Percentiles rank a stretch among this genome's conserved stretches.
Evolutionary conservation across 2,329 filamentous ascomycete genomes (phyloP).

Genomic region (Fonsecaea multimorphosa): DNA sequence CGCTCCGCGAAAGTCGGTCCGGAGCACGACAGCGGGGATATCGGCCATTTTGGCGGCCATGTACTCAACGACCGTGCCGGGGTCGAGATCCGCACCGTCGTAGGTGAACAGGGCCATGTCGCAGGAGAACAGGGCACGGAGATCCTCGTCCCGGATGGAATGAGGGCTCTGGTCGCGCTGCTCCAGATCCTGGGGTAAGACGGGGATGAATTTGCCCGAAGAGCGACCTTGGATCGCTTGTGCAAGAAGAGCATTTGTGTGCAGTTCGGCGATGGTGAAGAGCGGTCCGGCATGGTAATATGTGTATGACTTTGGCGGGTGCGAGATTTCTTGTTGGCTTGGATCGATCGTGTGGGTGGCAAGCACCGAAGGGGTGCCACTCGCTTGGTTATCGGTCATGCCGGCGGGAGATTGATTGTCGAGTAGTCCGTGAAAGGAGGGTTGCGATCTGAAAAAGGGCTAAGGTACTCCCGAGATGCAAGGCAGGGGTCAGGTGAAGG

Average conservation of each 20-base stretch:
- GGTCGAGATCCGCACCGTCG: constrained; percentile 39
- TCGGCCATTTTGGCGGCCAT: constrained; percentile 40
- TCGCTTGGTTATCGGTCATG: background rate
- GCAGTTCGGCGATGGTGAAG: constrained; percentile 40
- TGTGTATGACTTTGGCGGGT: constrained; percentile 34
- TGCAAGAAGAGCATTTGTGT: constrained; percentile 37
- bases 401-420: background rate
- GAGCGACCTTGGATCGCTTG: constrained; percentile 32
- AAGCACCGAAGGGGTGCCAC: constrained; percentile 22
- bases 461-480: background rate
- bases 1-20: constrained; percentile 39
- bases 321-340: constrained; percentile 18
- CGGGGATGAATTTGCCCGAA: constrained; percentile 35
- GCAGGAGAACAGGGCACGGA: constrained; percentile 37
- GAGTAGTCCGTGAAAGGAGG: background rate
- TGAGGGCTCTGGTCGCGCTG: constrained; percentile 38
- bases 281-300: constrained; percentile 41
- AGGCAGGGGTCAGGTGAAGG: background rate
- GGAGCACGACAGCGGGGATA: constrained; percentile 38
- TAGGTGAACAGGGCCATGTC: constrained; percentile 40
- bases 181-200: constrained; percentile 39
- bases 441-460: background rate
- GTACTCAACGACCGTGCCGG: constrained; percentile 40
- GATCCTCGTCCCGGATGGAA: constrained; percentile 39
- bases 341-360: constrained; percentile 27